Base-by-base conservation (phyloP, 257 asterid genomes). In the Nicotiana sylvestris region DNA sequence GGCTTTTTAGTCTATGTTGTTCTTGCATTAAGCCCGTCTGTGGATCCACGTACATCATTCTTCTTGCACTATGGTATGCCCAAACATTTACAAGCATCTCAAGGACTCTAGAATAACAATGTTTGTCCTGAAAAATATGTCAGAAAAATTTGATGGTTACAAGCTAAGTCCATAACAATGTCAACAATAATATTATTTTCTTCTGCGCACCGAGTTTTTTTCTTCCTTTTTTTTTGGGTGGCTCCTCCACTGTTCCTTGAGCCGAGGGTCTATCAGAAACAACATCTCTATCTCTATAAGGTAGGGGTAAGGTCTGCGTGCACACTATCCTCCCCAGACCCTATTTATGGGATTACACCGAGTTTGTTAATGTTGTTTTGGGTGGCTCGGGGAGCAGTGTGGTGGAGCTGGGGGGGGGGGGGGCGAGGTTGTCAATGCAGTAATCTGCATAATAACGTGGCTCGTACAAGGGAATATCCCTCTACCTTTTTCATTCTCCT, bases 11-110 rank as follows among this genome's bases (percentile, higher is more conserved):
- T 84, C 6, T 70, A 85, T 96, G 99, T 30, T 92, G 97, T 83
- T 96, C 98, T 74, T 89, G 91, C 96, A 92, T 94, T 18, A 78
- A 51, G 39, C 99, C 98, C 0, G 93, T 90, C 66, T 83, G 83
- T 0, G 99, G 97, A 86, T 94, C 89, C 70, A 96, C 90, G 11
- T 95, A 91, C 66, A 96, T 93, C 87, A 92, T 93, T 85, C 97
- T 86, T 86, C 98, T 87, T 43, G 92, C 97, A 43, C 98, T 95
- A 49, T 96, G 99, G 89, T 95, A 96, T 1, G 93, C 98, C 99
- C 99, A 96, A 12, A 96, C 96, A 43, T 96, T 96, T 46, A 96
- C 87, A 5, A 96, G 93, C 82, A 96, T 81, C 90, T 96, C 99
- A 13, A 93, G 96, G 78, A 96, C 46, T 81, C 95, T 92, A 1